These are phyloP conservation scores for Erythrobasidium hasegawianum DNA, from an alignment of 1,284 basidiomycete genomes.

Conservation along the genomic window DNA sequence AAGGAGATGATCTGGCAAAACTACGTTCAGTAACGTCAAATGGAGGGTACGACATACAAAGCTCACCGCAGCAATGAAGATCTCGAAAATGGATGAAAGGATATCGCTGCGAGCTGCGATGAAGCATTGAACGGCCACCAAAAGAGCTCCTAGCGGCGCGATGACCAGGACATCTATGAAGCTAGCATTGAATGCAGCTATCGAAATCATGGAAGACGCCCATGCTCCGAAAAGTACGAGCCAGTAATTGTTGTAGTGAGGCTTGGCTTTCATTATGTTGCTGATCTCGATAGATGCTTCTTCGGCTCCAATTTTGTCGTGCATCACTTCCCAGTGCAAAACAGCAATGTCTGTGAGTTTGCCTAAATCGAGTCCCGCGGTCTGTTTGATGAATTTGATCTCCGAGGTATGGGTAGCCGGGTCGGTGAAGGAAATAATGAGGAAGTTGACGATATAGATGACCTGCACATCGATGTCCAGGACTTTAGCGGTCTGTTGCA, in stretches of 20 bases:
- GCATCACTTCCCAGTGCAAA: slow-evolving; percentile 83
- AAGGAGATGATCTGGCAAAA: slow-evolving; percentile 74
- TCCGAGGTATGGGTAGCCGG: slow-evolving; percentile 75
- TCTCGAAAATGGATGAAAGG: slow-evolving; percentile 80
- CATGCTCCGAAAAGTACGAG: slow-evolving; percentile 72
- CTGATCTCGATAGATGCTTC: slow-evolving; percentile 72
- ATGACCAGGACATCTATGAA: slow-evolving; percentile 74
- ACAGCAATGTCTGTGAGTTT: slow-evolving; percentile 69
- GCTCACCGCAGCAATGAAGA: slow-evolving; percentile 32
- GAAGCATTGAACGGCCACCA: slow-evolving; percentile 66
- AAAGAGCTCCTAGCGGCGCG: slow-evolving; percentile 73
- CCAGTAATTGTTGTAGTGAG: slow-evolving; percentile 61
- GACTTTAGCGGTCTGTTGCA: slow-evolving; percentile 71
- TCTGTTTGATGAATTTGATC: slow-evolving; percentile 58
- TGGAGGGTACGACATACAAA: background rate
- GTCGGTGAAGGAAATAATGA: slow-evolving; percentile 67
- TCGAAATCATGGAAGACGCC: slow-evolving; percentile 73
- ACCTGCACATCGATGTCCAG: slow-evolving; percentile 73
- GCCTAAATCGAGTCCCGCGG: slow-evolving; percentile 61
- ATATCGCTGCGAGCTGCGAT: slow-evolving; percentile 72
- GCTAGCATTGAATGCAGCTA: slow-evolving; percentile 66
- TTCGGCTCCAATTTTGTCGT: slow-evolving; percentile 76
- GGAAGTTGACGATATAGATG: slow-evolving; percentile 53
- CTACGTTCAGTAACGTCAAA: slow-evolving; percentile 49
- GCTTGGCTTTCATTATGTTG: slow-evolving; percentile 63